A percentile compares a stretch with the other conserved stretches of the same genome.
These are phyloP conservation scores for Leucosporidium yakuticum DNA, from an alignment of 768 basidiomycete genomes.

Conservation along the genomic window DNA sequence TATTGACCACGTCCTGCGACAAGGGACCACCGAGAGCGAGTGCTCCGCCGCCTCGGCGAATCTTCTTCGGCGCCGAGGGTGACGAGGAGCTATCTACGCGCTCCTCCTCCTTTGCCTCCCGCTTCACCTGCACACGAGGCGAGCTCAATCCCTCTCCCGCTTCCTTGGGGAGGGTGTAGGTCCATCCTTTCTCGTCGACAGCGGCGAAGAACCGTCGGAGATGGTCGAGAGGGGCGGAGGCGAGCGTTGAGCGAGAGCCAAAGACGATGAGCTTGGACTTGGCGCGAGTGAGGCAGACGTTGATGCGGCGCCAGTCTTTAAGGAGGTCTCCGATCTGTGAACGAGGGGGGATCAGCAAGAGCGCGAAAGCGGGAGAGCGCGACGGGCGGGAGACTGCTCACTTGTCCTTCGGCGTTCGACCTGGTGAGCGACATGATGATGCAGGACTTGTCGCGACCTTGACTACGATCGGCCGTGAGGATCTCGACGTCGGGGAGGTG, in stretches of 20 bases:
- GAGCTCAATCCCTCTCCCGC: constrained; percentile 47
- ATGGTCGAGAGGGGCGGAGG: constrained; percentile 45
- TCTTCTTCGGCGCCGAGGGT: no score
- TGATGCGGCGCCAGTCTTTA: constrained; percentile 92
- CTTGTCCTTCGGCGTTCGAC: constrained; percentile 69
- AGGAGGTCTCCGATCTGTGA: constrained; percentile 79
- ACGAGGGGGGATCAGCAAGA: not conserved
- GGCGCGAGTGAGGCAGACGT: constrained; percentile 93
- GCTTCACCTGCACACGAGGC: constrained; percentile 21
- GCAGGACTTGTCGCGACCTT: constrained; percentile 72
- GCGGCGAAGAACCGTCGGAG: constrained; percentile 69
- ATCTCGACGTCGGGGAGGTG: constrained; percentile 51
- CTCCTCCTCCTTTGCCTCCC: not conserved
- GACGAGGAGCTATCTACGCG: no score
- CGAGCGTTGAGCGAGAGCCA: constrained; percentile 74
- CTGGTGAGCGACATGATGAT: constrained; percentile 88
- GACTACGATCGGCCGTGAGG: constrained; percentile 36
- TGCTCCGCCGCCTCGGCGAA: not conserved
- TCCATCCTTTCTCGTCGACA: constrained; percentile 69
- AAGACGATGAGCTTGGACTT: constrained; percentile 83
- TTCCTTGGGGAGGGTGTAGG: constrained; percentile 53
- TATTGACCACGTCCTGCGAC: not conserved
- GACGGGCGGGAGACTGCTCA: constrained; percentile 46
- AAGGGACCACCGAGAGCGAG: not conserved
- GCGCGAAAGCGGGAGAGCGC: not conserved